These are phyloP conservation scores for Arthrobotrys conoides DNA, from an alignment of 2,329 filamentous ascomycete species.

Conservation along the genomic window DNA sequence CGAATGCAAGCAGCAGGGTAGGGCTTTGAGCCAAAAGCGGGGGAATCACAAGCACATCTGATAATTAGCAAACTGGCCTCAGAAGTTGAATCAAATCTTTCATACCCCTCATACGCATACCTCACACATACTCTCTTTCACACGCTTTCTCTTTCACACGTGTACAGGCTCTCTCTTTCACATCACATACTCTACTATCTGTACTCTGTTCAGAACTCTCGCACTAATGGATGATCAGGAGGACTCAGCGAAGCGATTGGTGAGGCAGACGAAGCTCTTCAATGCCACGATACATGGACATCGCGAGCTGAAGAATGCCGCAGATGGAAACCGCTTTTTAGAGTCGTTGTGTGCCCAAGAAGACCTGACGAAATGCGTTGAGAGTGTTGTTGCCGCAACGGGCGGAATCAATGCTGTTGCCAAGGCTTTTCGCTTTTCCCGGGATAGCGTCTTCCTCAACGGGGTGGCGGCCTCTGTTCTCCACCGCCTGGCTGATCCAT, in stretches of 20 bases:
- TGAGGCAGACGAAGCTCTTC: slow-evolving; percentile 67
- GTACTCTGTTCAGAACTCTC: too few relatives aligned
- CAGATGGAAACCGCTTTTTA: slow-evolving; percentile 69
- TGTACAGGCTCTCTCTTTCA: too few relatives aligned
- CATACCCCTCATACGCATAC: slow-evolving; percentile 17
- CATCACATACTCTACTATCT: too few relatives aligned
- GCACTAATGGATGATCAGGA: slow-evolving; percentile 38
- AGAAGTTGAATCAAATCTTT: slow-evolving; percentile 35
- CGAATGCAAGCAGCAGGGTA: slow-evolving; percentile 13
- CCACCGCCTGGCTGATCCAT: slow-evolving; percentile 67
- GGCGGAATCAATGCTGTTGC: slow-evolving; percentile 67
- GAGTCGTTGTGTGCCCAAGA: slow-evolving; percentile 69
- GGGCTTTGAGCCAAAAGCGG: too few relatives aligned
- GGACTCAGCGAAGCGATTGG: slow-evolving; percentile 47
- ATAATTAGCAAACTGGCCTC: slow-evolving; percentile 5
- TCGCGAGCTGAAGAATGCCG: slow-evolving; percentile 66
- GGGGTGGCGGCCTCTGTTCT: slow-evolving; percentile 65
- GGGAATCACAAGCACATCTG: too few relatives aligned
- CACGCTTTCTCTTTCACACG: too few relatives aligned
- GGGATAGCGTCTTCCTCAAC: slow-evolving; percentile 69
- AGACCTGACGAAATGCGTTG: slow-evolving; percentile 68
- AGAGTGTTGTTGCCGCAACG: slow-evolving; percentile 67
- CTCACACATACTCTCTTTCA: slow-evolving; percentile 7
- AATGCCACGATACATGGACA: slow-evolving; percentile 67
- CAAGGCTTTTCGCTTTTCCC: slow-evolving; percentile 68